phyloP scores from a whole-genome alignment of 306 rosid species.

The Gastrolobium bilobum region DNA sequence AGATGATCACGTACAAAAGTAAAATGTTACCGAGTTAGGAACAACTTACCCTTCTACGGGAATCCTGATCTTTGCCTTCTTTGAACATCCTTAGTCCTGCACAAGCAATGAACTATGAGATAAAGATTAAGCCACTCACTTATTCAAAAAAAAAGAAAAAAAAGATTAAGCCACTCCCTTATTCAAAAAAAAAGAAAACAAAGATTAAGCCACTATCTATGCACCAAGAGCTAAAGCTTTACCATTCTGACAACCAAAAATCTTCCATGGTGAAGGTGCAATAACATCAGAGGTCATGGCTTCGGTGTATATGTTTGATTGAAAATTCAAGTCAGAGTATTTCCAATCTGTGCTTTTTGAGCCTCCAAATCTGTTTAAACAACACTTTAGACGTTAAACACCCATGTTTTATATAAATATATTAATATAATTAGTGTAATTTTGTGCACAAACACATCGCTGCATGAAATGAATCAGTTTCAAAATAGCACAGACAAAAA shows the following conservation, averaged over 20 bases:
- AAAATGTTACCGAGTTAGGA: background rate
- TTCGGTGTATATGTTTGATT: constrained; percentile 62
- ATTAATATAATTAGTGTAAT: background rate
- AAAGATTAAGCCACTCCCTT: constrained; percentile 23
- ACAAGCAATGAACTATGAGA: constrained; percentile 41
- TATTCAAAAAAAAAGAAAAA: too few relatives aligned
- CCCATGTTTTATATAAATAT: background rate
- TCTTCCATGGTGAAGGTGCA: constrained; percentile 93
- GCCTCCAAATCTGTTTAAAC: constrained; percentile 66
- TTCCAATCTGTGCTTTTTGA: constrained; percentile 57
- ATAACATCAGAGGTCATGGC: constrained; percentile 81
- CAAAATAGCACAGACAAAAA: background rate
- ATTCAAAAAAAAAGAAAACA: background rate
- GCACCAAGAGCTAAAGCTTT: constrained; percentile 47
- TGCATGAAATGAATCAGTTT: background rate
- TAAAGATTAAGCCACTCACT: constrained; percentile 21
- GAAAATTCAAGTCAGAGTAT: constrained; percentile 62
- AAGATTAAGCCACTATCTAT: constrained; percentile 36
- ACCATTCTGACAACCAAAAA: constrained; percentile 96
- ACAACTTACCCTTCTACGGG: constrained; percentile 67
- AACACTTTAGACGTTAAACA: constrained; percentile 25
- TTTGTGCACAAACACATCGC: background rate
- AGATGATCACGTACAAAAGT: background rate
- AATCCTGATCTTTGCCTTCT: constrained; percentile 82
- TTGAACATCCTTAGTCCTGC: constrained; percentile 89